Base-by-base conservation (phyloP, 2,329 filamentous ascomycete species). In the Rhexocercosporidium sp. region DNA sequence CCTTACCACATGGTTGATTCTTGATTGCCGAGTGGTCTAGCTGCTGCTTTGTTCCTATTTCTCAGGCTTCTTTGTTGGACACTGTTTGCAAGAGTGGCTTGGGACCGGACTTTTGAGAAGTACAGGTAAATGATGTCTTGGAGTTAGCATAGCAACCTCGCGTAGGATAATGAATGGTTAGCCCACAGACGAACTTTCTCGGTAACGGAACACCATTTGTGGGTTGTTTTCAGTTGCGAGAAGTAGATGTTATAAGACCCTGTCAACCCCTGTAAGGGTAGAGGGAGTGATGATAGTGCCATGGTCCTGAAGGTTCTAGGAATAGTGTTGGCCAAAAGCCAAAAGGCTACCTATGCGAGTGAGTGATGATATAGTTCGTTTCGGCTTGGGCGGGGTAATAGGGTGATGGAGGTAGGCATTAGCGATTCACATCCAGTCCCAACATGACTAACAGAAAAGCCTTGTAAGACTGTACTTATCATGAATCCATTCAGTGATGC, bases 391-490 rank as follows among this genome's bases (percentile, higher is more conserved):
- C 39, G 29, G 7, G n/a, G 29, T 22, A 22, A 37, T 14, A n/a
- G n/a, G n/a, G n/a, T n/a, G 3, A 11, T n/a, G 31, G 31, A n/a
- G 16, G 34, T 31, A 31, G 25, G 20, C 31, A 60, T 60, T 31
- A 60, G 57, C 57, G n/a, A 47, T 31, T 47, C 57, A 47, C 41
- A 31, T 44, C 22, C 46, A 46, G 3, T 47, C 16, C 12, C 20
- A 31, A 16, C 16, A 18, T 8, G 9, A 47, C 31, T 18, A 27
- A 46, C 39, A 29, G 22, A 57, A 6, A 34, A 14, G 9, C 7
- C 34, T n/a, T 31, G 25, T 18, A 60, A 60, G 41, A 20, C 39
- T 14, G 14, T 60, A 60, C 57, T 60, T 60, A 60, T 60, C 57
- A 60, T 31, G 18, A 46, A 20, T 60, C 25, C 20, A 41, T 47